Conservation (phyloP, 164 flowering plant species). For the Piper betle region DNA sequence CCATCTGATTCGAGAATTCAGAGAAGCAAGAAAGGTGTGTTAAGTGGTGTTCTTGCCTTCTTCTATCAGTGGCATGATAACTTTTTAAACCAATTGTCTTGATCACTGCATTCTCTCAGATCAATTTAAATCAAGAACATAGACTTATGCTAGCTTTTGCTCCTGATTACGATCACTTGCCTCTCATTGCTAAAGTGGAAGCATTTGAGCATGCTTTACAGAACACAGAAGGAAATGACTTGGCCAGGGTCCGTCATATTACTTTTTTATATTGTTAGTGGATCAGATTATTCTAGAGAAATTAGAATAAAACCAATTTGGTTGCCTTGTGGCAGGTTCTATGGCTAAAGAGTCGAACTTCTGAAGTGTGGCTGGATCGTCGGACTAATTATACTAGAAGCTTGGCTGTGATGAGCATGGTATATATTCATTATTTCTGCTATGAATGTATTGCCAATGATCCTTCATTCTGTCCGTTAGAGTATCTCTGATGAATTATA, state of each 20-base stretch:
- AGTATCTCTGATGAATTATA: neutral
- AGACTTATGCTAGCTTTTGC: slow-evolving; percentile 86
- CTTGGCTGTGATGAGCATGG: slow-evolving; percentile 99
- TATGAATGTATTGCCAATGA: neutral
- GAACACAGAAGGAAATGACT: slow-evolving; percentile 92
- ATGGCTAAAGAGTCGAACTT: slow-evolving; percentile 96
- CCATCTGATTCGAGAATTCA: slow-evolving; percentile 83
- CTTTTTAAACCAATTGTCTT: neutral
- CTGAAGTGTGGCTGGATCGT: slow-evolving; percentile 94
- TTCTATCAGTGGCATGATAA: neutral
- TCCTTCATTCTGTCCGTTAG: neutral
- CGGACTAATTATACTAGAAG: slow-evolving; percentile 97
- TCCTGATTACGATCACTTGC: slow-evolving; percentile 91
- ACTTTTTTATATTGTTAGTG: neutral
- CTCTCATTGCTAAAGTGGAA: slow-evolving; percentile 94
- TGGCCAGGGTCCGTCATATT: slow-evolving; percentile 47
- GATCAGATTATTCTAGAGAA: neutral
- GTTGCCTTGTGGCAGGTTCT: slow-evolving; percentile 40
- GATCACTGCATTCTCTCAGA: slow-evolving; percentile 23
- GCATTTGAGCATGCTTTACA: slow-evolving; percentile 86
- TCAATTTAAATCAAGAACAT: slow-evolving; percentile 85
- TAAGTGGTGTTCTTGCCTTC: neutral
- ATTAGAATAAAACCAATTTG: neutral
- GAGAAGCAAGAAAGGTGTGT: slow-evolving; percentile 90
- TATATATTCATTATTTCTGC: slow-evolving; percentile 14